These are phyloP conservation scores for Sporothrix dimorphospora DNA, from an alignment of 2,329 filamentous ascomycete genomes.

Conservation along the genomic window DNA sequence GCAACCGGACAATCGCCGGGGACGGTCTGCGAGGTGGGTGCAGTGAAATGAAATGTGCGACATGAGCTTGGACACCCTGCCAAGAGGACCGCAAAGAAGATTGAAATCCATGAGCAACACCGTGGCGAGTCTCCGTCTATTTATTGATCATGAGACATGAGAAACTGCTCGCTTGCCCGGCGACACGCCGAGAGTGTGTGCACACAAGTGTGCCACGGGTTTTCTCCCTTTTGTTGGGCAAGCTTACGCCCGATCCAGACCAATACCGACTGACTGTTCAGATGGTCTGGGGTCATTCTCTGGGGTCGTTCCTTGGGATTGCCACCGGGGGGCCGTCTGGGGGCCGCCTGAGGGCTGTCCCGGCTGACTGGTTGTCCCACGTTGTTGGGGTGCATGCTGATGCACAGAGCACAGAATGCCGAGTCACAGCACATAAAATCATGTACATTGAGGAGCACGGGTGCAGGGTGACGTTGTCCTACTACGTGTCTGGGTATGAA, in stretches of 20 bases:
- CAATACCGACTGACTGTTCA: background rate
- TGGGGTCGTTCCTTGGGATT: background rate
- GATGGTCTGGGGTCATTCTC: no score
- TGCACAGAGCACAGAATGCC: background rate
- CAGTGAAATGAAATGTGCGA: no score
- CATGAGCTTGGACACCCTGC: no score
- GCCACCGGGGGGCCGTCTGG: background rate
- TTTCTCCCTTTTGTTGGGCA: background rate
- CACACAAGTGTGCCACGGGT: background rate
- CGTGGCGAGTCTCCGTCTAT: background rate
- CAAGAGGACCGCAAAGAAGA: background rate
- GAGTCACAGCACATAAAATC: background rate
- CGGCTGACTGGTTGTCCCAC: background rate
- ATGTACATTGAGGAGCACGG: background rate
- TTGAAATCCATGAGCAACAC: background rate
- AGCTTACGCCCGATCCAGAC: background rate
- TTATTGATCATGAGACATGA: background rate
- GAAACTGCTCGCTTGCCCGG: background rate
- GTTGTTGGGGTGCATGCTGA: background rate
- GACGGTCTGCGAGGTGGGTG: background rate
- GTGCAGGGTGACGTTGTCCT: background rate
- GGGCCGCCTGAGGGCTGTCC: background rate
- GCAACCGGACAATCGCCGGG: conserved; percentile 13
- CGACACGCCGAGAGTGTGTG: background rate
- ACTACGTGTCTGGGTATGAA: no score